These are phyloP conservation scores for Ampelocalamus luodianensis DNA, from an alignment of 176 grass and related monocot species.

Conservation along the genomic window DNA sequence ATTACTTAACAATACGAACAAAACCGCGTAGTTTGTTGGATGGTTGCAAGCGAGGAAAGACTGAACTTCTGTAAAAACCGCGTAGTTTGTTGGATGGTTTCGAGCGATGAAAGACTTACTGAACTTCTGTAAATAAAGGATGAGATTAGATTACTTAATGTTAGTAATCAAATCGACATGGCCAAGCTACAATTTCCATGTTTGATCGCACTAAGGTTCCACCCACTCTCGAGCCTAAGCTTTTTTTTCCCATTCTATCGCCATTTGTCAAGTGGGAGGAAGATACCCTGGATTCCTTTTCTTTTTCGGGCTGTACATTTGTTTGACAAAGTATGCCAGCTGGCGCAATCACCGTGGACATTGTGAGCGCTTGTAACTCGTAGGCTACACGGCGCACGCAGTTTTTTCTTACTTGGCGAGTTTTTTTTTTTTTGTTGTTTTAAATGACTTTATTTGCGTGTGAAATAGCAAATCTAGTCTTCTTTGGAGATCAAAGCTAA, in stretches of 20 bases:
- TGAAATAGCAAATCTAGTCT: no score
- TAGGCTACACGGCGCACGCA: no score
- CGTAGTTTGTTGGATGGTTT: not conserved
- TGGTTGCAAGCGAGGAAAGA: not conserved
- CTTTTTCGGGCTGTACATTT: not conserved
- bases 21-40: not conserved
- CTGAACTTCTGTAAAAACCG: not conserved
- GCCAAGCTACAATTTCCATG: slow-evolving; percentile 1
- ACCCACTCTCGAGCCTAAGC: slow-evolving; percentile 3
- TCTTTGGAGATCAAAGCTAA: no score
- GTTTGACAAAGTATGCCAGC: not conserved
- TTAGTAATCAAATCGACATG: not conserved
- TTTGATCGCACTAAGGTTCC: slow-evolving; percentile 11
- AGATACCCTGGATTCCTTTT: not conserved
- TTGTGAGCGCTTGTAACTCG: no score
- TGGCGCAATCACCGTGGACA: not conserved
- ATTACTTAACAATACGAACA: not conserved
- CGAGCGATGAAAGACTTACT: not conserved
- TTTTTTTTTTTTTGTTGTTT: no score
- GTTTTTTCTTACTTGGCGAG: no score
- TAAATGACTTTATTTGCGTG: no score
- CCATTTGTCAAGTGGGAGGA: not conserved
- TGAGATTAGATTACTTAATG: not conserved
- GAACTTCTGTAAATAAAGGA: not conserved
- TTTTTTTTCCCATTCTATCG: not conserved